These are phyloP conservation scores for Populus nigra DNA, from an alignment of 345 rosid species.

Conservation along the genomic window DNA sequence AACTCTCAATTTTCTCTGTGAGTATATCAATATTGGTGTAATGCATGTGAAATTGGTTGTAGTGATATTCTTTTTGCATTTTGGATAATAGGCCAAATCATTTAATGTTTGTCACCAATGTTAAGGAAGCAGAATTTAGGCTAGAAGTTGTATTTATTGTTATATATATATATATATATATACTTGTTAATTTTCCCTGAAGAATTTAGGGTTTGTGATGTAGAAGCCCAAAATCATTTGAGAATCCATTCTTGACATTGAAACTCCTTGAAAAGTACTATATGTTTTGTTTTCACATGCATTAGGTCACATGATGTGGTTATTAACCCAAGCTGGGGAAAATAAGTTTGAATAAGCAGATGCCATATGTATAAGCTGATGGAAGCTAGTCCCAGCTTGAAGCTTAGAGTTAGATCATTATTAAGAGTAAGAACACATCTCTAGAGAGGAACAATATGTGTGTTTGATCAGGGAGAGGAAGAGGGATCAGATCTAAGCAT, in stretches of 20 bases:
- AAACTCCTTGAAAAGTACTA: not conserved
- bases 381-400: not conserved
- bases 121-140: not conserved
- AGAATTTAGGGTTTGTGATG: slow-evolving; percentile 8
- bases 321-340: not conserved
- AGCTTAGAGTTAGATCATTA: not conserved
- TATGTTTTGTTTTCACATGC: not conserved
- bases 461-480: not conserved
- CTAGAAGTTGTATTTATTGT: not conserved
- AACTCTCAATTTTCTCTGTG: slow-evolving; percentile 1
- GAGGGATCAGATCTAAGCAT: not conserved
- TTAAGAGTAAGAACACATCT: not conserved
- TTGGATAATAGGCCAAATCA: not conserved
- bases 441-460: not conserved
- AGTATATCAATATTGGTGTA: slow-evolving; percentile 3
- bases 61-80: not conserved
- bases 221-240: not conserved
- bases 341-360: not conserved
- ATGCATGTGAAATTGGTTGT: not conserved
- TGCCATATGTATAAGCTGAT: not conserved
- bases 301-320: not conserved
- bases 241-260: not conserved
- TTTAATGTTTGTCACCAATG: not conserved
- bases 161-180: not conserved
- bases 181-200: not conserved